Base-by-base conservation (phyloP, 768 basidiomycete species). In the Trametes elegans region DNA sequence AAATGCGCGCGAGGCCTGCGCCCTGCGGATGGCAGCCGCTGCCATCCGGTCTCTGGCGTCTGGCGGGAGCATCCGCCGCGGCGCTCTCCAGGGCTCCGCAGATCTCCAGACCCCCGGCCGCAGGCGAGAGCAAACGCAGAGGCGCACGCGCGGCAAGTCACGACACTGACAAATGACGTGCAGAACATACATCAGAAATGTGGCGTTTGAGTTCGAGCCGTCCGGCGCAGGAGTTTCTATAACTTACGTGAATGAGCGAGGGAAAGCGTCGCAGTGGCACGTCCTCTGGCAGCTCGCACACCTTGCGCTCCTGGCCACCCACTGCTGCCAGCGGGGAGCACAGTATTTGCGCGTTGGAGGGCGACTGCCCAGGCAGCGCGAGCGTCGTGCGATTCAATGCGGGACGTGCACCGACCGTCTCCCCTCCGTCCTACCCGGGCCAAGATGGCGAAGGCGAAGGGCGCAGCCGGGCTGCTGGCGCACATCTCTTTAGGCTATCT, bases 401-500 rank as follows among this genome's bases (percentile, higher is more conserved):
- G 21, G 26, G 28, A 11, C 28, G 14, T 36, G 27, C 49, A 28
- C 24, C 40, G 35, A 24, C 56, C 49, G 50, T 46, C 36, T 31
- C 56, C 48, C 39, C 49, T 41, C 39, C 49, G 43, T 40, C 56
- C 45, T 42, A 28, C 38, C 44, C 50, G 49, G 55, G 48, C 23
- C 40, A 42, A 26, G 28, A 8, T 43, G 42, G 49, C 42, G 43
- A 49, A 57, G 41, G n/a, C 47, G 47, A 44, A 43, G 51, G 29
- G 39, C 24, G 23, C 41, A 29, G 21, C 40, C 50, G 27, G 13
- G 7, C 31, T 19, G 27, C 50, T 53, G 50, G 57, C 57, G 41
- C 57, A 24, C 57, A 59, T 59, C 52, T 42, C 27, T 54, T 55
- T 55, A 60, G 59, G 59, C 59, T 55, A 60, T 60, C 59, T 60